Evolutionary conservation across 306 rosid species (phyloP).

Genomic region (Begonia fuchsioides): DNA sequence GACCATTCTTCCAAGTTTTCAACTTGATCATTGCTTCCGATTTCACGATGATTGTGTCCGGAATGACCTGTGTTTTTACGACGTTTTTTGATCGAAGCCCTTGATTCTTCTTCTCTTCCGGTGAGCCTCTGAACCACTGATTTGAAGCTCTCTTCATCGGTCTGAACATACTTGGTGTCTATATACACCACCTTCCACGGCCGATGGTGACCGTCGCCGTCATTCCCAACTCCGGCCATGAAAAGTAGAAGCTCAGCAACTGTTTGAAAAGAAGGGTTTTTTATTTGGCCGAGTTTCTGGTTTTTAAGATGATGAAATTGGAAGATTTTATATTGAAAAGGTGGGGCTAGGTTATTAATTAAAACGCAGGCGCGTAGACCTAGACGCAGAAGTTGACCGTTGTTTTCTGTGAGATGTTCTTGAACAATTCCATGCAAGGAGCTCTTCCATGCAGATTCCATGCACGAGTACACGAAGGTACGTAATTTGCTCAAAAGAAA

Average conservation of each 20-base stretch:
- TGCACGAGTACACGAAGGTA: too few species aligned
- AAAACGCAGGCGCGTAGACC: too few species aligned
- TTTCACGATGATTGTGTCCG: background rate
- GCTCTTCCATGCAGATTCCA: too few species aligned
- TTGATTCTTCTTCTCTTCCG: slow-evolving; percentile 25
- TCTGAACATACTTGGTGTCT: slow-evolving; percentile 56
- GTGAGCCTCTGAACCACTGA: slow-evolving; percentile 66
- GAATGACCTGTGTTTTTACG: background rate
- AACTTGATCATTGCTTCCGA: background rate
- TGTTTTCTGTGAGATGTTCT: too few species aligned
- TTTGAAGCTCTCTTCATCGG: slow-evolving; percentile 60
- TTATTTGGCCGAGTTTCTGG: background rate
- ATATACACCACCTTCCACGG: slow-evolving; percentile 53
- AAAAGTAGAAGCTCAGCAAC: background rate
- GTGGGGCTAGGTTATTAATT: too few species aligned
- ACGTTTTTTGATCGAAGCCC: slow-evolving; percentile 5
- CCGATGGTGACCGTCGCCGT: slow-evolving; percentile 6
- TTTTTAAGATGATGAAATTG: too few species aligned
- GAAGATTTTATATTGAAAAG: too few species aligned
- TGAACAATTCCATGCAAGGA: too few species aligned
- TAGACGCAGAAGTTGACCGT: too few species aligned
- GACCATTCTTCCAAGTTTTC: background rate
- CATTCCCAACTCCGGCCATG: slow-evolving; percentile 11
- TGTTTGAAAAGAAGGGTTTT: background rate
- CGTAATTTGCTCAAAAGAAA: too few species aligned